Evolutionary conservation across 805 yeast genomes (phyloP), one percentile per base, ranked within the genome.

Genomic region (Barnettozyma botsteinii): DNA sequence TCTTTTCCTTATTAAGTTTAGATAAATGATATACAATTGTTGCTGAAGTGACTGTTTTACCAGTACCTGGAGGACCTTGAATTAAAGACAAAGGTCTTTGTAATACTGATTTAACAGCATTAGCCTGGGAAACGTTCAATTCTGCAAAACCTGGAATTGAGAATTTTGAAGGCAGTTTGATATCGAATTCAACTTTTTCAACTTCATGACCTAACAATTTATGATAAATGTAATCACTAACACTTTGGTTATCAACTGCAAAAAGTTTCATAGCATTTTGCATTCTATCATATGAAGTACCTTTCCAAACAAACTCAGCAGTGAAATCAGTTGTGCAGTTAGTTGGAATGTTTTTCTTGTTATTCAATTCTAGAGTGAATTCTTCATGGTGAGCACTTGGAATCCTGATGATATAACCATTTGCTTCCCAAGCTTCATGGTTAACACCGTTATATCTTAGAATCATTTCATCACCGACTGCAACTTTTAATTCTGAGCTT

Each of bases 1-100:
- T 77, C 46, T 76, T 75, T 35, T 76, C 79, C 40, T 75, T 74
- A 50, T 75, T 76, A 45, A 79, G 55, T 43, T 77, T 75, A 3
- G 79, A 69, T 39, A 87, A 64, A 53, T 86, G 95, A 51, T 85
- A 81, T 23, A 88, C 75, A 42, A 89, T 85, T 0, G 95, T 81
- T 2, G 96, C 91, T 0, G 96, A 86, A 0, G 96, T 88, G 13
- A 86, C 94, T 1, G 97, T 89, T 57, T 89, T 89, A 58, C 97
- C 97, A 0, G 97, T 89, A 48, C 95, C 95, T 4, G 97, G 97
- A 9, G 97, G 97, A 14, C 97, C 97, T 60, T 89, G 96, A 46
- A 87, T 86, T 49, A 87, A 69, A 6, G 93, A 75, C 32, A 88
- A 66, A 2, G 95, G 95, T 48, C 77, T 69, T 51, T 73, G 73